Conservation (phyloP, 192 early-diverging fungal species). For the Gryganskiella cystojenkinii region DNA sequence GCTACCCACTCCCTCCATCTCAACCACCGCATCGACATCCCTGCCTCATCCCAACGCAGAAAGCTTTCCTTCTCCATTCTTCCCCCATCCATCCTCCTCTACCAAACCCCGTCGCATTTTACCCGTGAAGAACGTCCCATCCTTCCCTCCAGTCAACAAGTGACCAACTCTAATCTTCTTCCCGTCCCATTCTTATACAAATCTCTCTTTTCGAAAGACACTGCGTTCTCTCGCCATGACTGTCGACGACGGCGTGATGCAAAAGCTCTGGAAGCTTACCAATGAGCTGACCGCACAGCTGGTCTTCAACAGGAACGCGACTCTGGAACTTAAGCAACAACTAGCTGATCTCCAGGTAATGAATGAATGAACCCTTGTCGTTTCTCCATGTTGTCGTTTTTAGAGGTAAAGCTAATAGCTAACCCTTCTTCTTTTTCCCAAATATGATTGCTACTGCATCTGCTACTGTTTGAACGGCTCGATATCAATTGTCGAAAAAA, state of each 20-base stretch:
- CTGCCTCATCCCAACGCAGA: no score
- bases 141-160: no score
- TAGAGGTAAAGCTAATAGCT: no score
- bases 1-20: no score
- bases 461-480: neutral
- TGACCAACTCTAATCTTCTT: no score
- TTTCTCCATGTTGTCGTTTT: constrained; percentile 1
- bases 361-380: neutral
- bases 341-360: constrained; percentile 55
- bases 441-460: neutral
- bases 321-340: constrained; percentile 47
- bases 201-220: neutral
- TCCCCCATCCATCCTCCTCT: no score
- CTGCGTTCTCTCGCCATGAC: constrained; percentile 25
- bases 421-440: no score
- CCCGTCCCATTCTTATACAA: neutral
- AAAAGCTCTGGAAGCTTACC: constrained; percentile 59
- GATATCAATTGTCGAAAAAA: no score
- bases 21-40: no score
- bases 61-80: no score
- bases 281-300: constrained; percentile 59
- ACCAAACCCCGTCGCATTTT: no score
- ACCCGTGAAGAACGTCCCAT: no score
- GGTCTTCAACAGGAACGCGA: constrained; percentile 55
- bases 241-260: constrained; percentile 57